These are phyloP conservation scores for Chrysopogon serrulatus DNA, from an alignment of 176 grass and related monocot genomes.

Conservation along the genomic window DNA sequence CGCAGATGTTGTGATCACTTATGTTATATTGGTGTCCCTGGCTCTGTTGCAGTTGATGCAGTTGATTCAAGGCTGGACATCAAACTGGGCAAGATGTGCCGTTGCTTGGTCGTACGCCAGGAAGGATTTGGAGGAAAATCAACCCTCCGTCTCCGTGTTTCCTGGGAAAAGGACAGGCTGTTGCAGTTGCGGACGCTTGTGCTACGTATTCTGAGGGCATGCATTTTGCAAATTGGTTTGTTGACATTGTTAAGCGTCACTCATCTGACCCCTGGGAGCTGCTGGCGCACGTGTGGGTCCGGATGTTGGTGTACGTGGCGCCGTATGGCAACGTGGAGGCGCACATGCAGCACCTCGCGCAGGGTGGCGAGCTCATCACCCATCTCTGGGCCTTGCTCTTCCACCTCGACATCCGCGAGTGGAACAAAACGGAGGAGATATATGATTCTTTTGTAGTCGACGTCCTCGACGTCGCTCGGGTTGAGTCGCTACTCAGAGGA, in stretches of 20 bases:
- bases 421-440: too few species aligned
- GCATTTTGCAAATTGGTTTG: too few species aligned
- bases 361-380: conserved; percentile 43
- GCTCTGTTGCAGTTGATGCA: not conserved
- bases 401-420: not conserved
- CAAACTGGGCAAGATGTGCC: conserved; percentile 6
- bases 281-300: conserved; percentile 13
- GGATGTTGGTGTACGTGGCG: conserved; percentile 19
- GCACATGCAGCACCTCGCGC: conserved; percentile 2
- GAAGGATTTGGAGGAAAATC: not conserved
- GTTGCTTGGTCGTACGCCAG: not conserved
- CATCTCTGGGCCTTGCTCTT: conserved; percentile 38
- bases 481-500: too few species aligned
- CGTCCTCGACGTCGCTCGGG: too few species aligned
- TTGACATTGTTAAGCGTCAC: too few species aligned
- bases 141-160: too few species aligned
- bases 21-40: too few species aligned
- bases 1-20: not conserved
- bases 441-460: too few species aligned
- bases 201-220: too few species aligned
- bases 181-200: too few species aligned
- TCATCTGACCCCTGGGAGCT: conserved; percentile 30
- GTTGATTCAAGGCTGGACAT: conserved; percentile 3
- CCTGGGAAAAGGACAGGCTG: too few species aligned
- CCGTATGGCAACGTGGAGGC: not conserved